Evolutionary conservation across 768 basidiomycete genomes (phyloP), one percentile per base, ranked within the genome.

Genomic region (Boletus barrowsii): DNA sequence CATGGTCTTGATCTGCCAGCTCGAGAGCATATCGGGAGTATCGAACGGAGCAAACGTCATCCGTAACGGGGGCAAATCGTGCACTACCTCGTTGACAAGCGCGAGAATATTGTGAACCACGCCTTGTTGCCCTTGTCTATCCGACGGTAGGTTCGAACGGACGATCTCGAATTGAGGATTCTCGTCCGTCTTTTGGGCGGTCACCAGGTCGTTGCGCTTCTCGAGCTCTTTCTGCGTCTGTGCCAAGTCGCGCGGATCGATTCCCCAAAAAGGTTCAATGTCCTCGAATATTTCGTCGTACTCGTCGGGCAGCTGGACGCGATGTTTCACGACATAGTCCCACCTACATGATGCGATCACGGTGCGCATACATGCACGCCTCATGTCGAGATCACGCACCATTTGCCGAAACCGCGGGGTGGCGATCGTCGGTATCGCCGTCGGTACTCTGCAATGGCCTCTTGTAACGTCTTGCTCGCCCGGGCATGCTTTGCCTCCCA

Each of bases 251-350:
- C 40, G n/a, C 0, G 73, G 73, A 33, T 66, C 58, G 42, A 78
- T 59, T 0, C 71, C 76, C 66, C 67, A 73, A 58, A 67, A 75
- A 0, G 72, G 73, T 22, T 70, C 67, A 10, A 78, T 54, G 50
- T 76, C 68, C 8, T 63, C 56, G 51, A 67, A 60, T 53, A 79
- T 79, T 53, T 76, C 75, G 61, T 79, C 76, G 47, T 79, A 79
- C 48, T 79, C 77, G 57, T 79, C 78, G 11, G 72, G 73, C 1
- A 79, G 65, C 42, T 68, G 72, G 1, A 79, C 69, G 26, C 71
- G 57, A 55, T 79, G 57, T 47, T 59, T 57, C n/a, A 68, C 64
- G 5, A 73, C 73, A 51, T 75, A 79, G 20, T 68, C 57, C 77
- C 76, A 79, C 76, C 76, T 71, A 14, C 15, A 54, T 77, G 55